These are phyloP conservation scores for Biscogniauxia marginata DNA, from an alignment of 2,329 filamentous ascomycete species.

Conservation along the genomic window DNA sequence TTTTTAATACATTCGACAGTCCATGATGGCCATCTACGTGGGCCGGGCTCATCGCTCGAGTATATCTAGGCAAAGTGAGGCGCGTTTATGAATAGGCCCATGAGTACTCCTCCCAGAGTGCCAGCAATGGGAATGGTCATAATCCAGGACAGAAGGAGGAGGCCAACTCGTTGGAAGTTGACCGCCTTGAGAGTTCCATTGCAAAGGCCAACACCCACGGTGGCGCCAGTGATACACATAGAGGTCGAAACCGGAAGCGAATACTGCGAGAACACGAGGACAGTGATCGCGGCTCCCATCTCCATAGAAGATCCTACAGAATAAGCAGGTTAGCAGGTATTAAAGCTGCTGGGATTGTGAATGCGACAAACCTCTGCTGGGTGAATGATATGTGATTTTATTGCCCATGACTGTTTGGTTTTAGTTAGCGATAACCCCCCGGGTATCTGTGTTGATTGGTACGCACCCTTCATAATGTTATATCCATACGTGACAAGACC, in stretches of 20 bases:
- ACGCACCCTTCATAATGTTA: slow-evolving; percentile 77
- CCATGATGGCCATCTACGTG: neutral
- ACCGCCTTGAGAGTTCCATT: slow-evolving; percentile 70
- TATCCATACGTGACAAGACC: slow-evolving; percentile 75
- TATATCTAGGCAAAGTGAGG: slow-evolving; percentile 47
- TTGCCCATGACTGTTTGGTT: slow-evolving; percentile 62
- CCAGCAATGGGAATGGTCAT: slow-evolving; percentile 63
- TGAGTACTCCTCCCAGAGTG: slow-evolving; percentile 51
- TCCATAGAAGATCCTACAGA: too few species aligned
- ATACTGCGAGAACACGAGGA: slow-evolving; percentile 74
- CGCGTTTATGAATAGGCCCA: slow-evolving; percentile 54
- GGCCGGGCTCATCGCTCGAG: neutral
- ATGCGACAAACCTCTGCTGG: slow-evolving; percentile 50
- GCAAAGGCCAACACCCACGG: slow-evolving; percentile 74
- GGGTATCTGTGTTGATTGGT: neutral
- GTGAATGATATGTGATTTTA: slow-evolving; percentile 38
- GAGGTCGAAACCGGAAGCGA: slow-evolving; percentile 73
- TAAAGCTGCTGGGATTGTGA: too few species aligned
- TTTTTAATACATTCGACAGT: neutral
- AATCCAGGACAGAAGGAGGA: slow-evolving; percentile 67
- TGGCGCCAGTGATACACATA: slow-evolving; percentile 79
- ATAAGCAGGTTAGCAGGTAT: too few species aligned
- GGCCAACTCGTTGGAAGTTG: slow-evolving; percentile 71
- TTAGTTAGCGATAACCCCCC: slow-evolving; percentile 10
- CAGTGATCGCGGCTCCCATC: slow-evolving; percentile 74